Conservation (phyloP, 2,329 filamentous ascomycete genomes). For the Ophiostoma sp. region DNA sequence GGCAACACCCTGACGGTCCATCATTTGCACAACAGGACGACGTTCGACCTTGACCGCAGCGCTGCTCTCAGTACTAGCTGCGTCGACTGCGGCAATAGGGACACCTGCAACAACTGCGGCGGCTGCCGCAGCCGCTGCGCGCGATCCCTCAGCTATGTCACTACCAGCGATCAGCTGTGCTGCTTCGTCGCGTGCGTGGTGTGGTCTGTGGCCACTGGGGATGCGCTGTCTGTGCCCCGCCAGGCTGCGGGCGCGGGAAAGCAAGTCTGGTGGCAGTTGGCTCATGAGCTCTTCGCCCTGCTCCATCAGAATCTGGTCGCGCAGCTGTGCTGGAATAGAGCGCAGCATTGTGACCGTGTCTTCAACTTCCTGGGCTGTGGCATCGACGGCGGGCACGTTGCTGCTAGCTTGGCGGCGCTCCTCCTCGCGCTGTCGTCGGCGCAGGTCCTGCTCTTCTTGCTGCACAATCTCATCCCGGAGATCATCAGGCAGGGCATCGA, state of each 20-base stretch:
- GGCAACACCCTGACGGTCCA: constrained; percentile 91
- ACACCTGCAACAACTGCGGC: constrained; percentile 8
- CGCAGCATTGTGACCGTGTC: constrained; percentile 88
- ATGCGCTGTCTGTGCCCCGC: constrained; percentile 35
- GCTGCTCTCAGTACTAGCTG: constrained; percentile 2
- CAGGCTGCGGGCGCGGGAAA: constrained; percentile 75
- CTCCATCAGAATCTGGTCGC: constrained; percentile 83
- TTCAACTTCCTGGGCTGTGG: constrained; percentile 58
- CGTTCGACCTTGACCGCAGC: constrained; percentile 59
- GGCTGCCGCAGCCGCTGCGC: background rate
- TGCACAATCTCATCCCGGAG: constrained; percentile 86
- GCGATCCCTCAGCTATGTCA: background rate
- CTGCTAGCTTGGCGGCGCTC: constrained; percentile 55
- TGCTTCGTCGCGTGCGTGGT: background rate
- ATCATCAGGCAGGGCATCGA: constrained; percentile 85
- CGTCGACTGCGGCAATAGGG: background rate
- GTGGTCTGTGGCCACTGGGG: background rate
- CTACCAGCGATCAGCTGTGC: background rate
- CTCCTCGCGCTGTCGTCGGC: constrained; percentile 79
- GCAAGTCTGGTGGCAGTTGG: constrained; percentile 76
- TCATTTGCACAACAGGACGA: constrained; percentile 86
- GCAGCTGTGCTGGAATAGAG: constrained; percentile 76
- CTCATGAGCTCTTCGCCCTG: constrained; percentile 84
- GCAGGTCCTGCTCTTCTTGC: constrained; percentile 82
- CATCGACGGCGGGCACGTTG: background rate